Base-by-base conservation (phyloP, 2,329 filamentous ascomycete species). In the Hymenoscyphus repandus region DNA sequence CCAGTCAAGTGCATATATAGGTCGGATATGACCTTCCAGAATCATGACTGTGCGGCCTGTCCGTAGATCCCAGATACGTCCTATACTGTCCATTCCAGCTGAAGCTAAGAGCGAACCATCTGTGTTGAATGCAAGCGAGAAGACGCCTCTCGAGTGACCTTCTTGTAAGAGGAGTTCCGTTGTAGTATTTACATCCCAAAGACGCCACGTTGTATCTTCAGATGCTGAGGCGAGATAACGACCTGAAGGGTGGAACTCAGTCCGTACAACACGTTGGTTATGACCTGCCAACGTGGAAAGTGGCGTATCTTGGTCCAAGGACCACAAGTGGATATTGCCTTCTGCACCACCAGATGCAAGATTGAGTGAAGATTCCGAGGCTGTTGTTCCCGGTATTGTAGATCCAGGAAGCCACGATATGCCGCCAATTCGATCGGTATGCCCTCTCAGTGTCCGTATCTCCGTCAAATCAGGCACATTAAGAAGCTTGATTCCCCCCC, bases 21-120 rank as follows among this genome's bases (percentile, higher is more conserved):
- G 91, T 55, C 91, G 88, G 64, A 96, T 93, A 62, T 85, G 82
- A 1, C 80, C 81, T 65, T 97, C 91, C 1, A 99, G 76, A 58
- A 97, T 89, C 88, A 96, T 96, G 56, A 96, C 88, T 0, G 92
- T 96, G 51, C 93, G 81, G 11, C 93, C 93, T 1, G 90, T 93
- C 49, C 93, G 80, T 34, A 97, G 68, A 72, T 99, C 93, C 93
- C 93, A 99, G 52, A 99, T 86, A 39, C 93, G 83, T 2, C 92
- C 93, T 49, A 96, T 92, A 62, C 90, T 95, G 72, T 99, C 93
- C 30, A 96, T 75, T 2, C 93, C 93, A n/a, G 87, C 93, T 62
- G 87, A 95, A 1, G 91, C 92, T 30, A 97, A 72, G 1, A 99
- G 76, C 1, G 90, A 95, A 1, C 93, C 93, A 65, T 99, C 93